A percentile compares a stretch with the other conserved stretches of the same genome.
phyloP scores from a whole-genome alignment of 2,329 filamentous ascomycete genomes.

The Cladosporium sphaerospermum region DNA sequence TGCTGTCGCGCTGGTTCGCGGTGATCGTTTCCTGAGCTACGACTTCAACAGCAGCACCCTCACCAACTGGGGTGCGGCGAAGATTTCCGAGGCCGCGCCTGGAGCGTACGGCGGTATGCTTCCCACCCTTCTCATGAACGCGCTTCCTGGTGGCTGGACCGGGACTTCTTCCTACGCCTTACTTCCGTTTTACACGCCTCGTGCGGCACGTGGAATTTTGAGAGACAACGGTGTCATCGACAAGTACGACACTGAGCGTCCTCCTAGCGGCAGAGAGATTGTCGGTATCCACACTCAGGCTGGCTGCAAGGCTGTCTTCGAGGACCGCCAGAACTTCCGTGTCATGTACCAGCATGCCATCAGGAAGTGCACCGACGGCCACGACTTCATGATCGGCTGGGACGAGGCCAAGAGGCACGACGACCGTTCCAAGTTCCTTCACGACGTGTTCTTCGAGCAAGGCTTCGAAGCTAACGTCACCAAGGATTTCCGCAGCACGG shows the following conservation, averaged over 20 bases:
- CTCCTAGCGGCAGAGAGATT: conserved; percentile 36
- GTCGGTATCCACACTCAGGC: conserved; percentile 45
- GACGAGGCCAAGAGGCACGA: conserved; percentile 35
- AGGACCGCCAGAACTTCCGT: conserved; percentile 45
- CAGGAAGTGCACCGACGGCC: conserved; percentile 37
- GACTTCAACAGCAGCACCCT: conserved; percentile 45
- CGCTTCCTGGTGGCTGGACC: conserved; percentile 42
- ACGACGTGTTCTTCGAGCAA: conserved; percentile 43
- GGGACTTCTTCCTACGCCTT: conserved; percentile 45
- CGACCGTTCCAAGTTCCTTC: conserved; percentile 36
- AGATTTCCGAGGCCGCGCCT: conserved; percentile 32
- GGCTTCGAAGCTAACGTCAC: conserved; percentile 39
- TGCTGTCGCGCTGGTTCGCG: conserved; percentile 42
- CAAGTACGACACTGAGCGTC: conserved; percentile 42
- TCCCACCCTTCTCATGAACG: conserved; percentile 40
- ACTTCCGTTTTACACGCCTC: conserved; percentile 47
- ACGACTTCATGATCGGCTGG: conserved; percentile 44
- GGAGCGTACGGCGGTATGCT: conserved; percentile 43
- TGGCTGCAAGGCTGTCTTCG: conserved; percentile 45
- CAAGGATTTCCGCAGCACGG: conserved; percentile 40
- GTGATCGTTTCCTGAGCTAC: conserved; percentile 43
- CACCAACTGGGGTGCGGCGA: conserved; percentile 46
- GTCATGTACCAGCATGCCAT: conserved; percentile 43
- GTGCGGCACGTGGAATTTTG: conserved; percentile 42
- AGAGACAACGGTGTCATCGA: conserved; percentile 35